Base-by-base conservation (phyloP, 2,329 filamentous ascomycete genomes). In the Plectosphaerella sp. region DNA sequence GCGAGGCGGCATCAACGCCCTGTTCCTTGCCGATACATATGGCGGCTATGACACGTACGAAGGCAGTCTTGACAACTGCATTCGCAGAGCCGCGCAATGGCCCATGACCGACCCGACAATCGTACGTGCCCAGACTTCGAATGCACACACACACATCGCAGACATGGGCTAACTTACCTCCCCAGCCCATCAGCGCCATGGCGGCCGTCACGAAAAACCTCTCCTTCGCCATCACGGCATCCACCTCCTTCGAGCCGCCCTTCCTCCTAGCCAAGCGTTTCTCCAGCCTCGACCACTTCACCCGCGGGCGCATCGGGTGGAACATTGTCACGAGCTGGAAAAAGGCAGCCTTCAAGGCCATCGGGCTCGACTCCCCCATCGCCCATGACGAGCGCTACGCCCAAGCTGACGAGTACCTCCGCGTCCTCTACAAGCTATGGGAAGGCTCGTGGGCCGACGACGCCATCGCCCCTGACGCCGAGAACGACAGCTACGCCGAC, bases 1-100 rank as follows among this genome's bases (percentile, higher is more conserved):
- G 52, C 70, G 75, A 11, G 83, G 82, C 3, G 78, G 78, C 7
- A 83, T 87, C 66, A 86, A 84, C 54, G 81, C 82, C 0, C 64
- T 88, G 5, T 87, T 87, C 61, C 72, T 88, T 4, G 84, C 84
- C 0, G 84, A 88, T 58, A 86, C 82, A 0, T 85, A 84, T 49
- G 82, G 82, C 2, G 82, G 80, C 0, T 80, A 86, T 52, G 82
- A 86, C 57, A 84, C 80, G 0, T 86, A 86, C 52, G 75, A 83
- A 52, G 75, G 73, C 1, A 82, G 75, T 25, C 61, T 83, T 3
- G 81, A 85, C 57, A 78, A 83, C 50, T 84, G 80, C 58, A 84
- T 86, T 55, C 72, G 81, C 2, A 70, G 80, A 22, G 83, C 80
- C 1, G 81, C 83, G 0, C 83, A 87, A 59, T 86, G 82, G 80